Evolutionary conservation across 2,329 filamentous ascomycete genomes (phyloP).

Genomic region (Fusarium metavorans): DNA sequence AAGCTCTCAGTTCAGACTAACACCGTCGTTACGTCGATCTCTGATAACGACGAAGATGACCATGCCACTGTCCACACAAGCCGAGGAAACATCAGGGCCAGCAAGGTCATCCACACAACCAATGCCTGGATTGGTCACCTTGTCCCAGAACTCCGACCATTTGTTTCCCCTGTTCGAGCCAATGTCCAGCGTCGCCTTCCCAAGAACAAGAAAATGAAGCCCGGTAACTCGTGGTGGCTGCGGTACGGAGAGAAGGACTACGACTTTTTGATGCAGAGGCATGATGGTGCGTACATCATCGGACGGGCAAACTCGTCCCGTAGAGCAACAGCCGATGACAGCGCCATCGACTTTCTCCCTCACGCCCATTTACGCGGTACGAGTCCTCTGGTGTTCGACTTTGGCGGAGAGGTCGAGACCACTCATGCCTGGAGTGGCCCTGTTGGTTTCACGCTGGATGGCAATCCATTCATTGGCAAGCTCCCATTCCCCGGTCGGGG

Average conservation of each 20-base stretch:
- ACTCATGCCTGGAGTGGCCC: conserved; percentile 14
- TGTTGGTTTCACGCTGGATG: conserved; percentile 36
- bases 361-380: not conserved
- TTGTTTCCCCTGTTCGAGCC: conserved; percentile 15
- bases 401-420: not conserved
- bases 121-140: conserved; percentile 44
- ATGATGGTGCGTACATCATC: conserved; percentile 9
- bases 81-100: conserved; percentile 34
- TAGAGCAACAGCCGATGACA: not conserved
- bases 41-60: not conserved
- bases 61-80: conserved; percentile 31
- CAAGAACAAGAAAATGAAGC: not conserved
- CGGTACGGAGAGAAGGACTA: conserved; percentile 42
- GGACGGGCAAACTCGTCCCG: not conserved
- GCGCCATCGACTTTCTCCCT: not conserved
- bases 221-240: conserved; percentile 28
- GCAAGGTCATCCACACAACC: conserved; percentile 40
- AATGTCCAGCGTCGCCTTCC: conserved; percentile 3
- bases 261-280: conserved; percentile 42
- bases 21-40: conserved; percentile 27
- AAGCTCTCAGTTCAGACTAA: conserved; percentile 38
- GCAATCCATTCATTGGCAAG: conserved; percentile 11
- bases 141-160: conserved; percentile 36
- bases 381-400: not conserved
- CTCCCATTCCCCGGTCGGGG: conserved; percentile 19